phyloP scores from a whole-genome alignment of 352 stramenopile species.

The Phytophthora sojae region DNA sequence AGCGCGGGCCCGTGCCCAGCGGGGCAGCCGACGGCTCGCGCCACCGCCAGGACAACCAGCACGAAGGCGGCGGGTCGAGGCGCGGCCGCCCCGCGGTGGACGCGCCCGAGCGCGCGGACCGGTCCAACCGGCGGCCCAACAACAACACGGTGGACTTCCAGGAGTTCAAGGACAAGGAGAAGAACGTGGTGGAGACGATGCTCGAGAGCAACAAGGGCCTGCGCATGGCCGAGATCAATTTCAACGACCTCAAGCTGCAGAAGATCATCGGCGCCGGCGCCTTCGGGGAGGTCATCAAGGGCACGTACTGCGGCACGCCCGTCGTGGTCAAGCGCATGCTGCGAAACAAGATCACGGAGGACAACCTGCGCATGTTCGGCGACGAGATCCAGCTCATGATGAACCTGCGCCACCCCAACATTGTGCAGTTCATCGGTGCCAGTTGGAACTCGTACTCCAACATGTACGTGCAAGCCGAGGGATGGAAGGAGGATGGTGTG shows the following conservation, averaged over 20 bases:
- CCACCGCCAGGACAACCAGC: constrained; percentile 13
- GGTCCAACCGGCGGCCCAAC: constrained; percentile 25
- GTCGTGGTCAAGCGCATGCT: constrained; percentile 92
- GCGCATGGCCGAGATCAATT: constrained; percentile 91
- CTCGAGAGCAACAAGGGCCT: constrained; percentile 89
- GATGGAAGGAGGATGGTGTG: neutral
- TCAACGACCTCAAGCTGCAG: constrained; percentile 89
- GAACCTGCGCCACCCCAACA: constrained; percentile 90
- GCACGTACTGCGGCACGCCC: constrained; percentile 88
- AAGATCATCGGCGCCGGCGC: constrained; percentile 89
- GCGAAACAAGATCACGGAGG: constrained; percentile 89
- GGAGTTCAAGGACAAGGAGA: constrained; percentile 89
- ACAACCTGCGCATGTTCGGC: constrained; percentile 90
- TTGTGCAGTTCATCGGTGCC: constrained; percentile 91
- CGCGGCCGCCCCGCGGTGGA: constrained; percentile 8
- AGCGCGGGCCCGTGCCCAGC: constrained; percentile 6
- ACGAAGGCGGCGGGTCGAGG: constrained; percentile 7
- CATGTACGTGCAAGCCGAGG: constrained; percentile 65
- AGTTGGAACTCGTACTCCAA: constrained; percentile 94
- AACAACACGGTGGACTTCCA: constrained; percentile 80
- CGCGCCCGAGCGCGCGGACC: constrained; percentile 4
- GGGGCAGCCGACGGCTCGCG: neutral
- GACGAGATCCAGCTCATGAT: constrained; percentile 93
- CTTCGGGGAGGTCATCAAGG: constrained; percentile 91
- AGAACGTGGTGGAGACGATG: constrained; percentile 90